These are phyloP conservation scores for Trichoderma gracile DNA, from an alignment of 2,329 filamentous ascomycete species.

Conservation along the genomic window DNA sequence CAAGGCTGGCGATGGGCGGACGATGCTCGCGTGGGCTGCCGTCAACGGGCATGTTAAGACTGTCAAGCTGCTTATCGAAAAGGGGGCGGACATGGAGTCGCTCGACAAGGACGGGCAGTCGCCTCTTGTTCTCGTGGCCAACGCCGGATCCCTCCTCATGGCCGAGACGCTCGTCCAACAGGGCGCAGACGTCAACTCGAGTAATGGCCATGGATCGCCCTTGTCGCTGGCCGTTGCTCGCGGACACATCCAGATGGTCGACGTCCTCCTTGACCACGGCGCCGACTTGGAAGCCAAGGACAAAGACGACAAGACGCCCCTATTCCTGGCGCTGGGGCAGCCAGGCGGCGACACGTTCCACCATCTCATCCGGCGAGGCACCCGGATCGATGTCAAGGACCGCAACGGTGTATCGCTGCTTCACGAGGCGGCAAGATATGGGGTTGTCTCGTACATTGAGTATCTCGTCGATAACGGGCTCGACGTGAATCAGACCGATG, in stretches of 20 bases:
- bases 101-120: conserved; percentile 9
- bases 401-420: conserved; percentile 1
- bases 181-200: conserved; percentile 17
- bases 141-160: neutral
- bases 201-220: neutral
- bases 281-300: conserved; percentile 7
- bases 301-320: conserved; percentile 4
- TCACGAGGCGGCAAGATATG: neutral
- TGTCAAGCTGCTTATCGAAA: neutral
- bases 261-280: conserved; percentile 7
- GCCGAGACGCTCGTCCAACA: conserved; percentile 3
- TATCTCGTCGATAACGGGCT: conserved; percentile 1
- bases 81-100: conserved; percentile 5
- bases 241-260: neutral
- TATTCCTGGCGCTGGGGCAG: neutral
- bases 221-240: neutral
- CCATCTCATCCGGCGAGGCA: neutral
- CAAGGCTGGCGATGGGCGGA: conserved; percentile 1
- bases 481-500: neutral
- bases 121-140: conserved; percentile 3
- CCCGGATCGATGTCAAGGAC: neutral
- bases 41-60: neutral
- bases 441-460: neutral
- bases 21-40: conserved; percentile 16
- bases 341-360: neutral